These are phyloP conservation scores for Kwoniella pini DNA, from an alignment of 768 basidiomycete species.

Conservation along the genomic window DNA sequence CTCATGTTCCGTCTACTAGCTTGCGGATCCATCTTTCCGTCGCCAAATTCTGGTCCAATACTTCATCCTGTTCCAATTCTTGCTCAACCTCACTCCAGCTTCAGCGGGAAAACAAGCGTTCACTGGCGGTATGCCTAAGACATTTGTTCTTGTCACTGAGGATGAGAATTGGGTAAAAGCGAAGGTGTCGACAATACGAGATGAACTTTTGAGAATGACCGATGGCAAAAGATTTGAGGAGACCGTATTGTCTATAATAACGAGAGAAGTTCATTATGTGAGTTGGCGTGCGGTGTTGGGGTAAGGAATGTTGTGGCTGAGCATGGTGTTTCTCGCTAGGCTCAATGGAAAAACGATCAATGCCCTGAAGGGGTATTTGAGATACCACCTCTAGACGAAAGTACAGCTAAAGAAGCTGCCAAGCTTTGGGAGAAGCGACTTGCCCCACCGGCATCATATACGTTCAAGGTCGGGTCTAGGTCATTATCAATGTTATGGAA, in stretches of 20 bases:
- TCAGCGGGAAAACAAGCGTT: constrained; percentile 44
- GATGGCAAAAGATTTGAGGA: constrained; percentile 44
- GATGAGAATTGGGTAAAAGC: constrained; percentile 41
- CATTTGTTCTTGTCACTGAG: constrained; percentile 40
- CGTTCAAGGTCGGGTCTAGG: constrained; percentile 38
- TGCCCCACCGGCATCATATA: constrained; percentile 27
- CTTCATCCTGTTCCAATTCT: constrained; percentile 50
- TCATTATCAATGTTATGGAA: constrained; percentile 39
- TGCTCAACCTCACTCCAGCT: constrained; percentile 46
- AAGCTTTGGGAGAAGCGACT: constrained; percentile 33
- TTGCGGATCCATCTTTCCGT: constrained; percentile 47
- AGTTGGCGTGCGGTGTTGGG: too few relatives aligned
- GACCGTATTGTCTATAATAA: constrained; percentile 42
- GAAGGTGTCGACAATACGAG: constrained; percentile 32
- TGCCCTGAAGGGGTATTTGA: constrained; percentile 45
- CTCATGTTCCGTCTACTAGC: constrained; percentile 13
- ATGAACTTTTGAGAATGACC: constrained; percentile 40
- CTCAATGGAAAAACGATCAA: constrained; percentile 50
- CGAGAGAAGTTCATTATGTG: constrained; percentile 42
- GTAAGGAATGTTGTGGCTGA: too few relatives aligned
- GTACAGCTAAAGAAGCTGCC: constrained; percentile 25
- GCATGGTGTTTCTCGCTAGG: constrained; percentile 25
- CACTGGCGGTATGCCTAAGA: constrained; percentile 49
- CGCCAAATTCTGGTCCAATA: constrained; percentile 51
- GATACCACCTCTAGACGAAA: constrained; percentile 31